Percentiles rank a stretch among this genome's conserved stretches.
Conservation (phyloP, 176 grass and related monocot genomes). For the Luzula sylvatica region DNA sequence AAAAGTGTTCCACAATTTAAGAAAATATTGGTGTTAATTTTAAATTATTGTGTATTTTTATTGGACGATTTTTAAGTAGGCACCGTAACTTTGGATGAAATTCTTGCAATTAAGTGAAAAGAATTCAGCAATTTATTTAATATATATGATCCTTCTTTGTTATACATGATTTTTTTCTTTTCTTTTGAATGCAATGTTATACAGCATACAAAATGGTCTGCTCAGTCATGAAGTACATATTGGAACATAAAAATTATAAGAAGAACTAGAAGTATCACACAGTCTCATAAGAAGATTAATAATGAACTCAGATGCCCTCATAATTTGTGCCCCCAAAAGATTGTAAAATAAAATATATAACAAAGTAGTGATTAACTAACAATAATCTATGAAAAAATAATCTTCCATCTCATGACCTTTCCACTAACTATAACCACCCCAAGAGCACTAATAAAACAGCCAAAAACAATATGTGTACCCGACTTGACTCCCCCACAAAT, state of each 20-base stretch:
- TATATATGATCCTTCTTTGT: too few species aligned
- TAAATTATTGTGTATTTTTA: too few species aligned
- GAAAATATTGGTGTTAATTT: too few species aligned
- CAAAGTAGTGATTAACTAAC: background rate
- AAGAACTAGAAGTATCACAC: background rate
- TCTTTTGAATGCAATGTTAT: too few species aligned
- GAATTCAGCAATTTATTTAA: too few species aligned
- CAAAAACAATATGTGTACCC: background rate
- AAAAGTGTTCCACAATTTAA: too few species aligned
- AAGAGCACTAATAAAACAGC: background rate
- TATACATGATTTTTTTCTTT: too few species aligned
- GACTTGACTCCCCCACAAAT: background rate
- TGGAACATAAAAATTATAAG: background rate
- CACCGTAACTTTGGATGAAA: too few species aligned
- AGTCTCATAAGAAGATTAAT: background rate
- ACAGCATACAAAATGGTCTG: too few species aligned
- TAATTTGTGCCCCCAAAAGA: slow-evolving; percentile 3
- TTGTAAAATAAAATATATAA: slow-evolving; percentile 17
- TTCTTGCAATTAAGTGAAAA: too few species aligned
- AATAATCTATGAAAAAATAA: background rate
- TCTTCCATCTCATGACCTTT: slow-evolving; percentile 10
- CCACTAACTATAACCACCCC: slow-evolving; percentile 15
- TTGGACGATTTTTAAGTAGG: too few species aligned
- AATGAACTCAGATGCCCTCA: background rate
- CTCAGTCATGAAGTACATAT: too few species aligned